Evolutionary conservation across 2,329 filamentous ascomycete species (phyloP), one percentile per base, ranked within the genome.

Genomic region (Chaetomiaceae sp.): DNA sequence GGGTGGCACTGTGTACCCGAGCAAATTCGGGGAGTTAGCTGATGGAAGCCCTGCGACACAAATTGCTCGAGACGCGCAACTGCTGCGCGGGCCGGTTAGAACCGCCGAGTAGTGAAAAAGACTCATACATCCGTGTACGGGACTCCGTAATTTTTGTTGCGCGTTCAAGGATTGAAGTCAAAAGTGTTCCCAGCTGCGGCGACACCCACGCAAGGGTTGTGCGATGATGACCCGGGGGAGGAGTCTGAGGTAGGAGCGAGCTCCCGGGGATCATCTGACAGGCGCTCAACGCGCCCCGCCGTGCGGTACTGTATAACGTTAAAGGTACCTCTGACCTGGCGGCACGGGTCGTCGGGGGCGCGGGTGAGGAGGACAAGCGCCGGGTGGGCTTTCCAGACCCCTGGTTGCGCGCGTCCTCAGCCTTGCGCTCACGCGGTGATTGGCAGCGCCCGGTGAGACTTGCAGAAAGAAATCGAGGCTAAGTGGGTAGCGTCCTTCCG

Each of bases 391-490:
- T 24, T 5, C 22, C 22, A 5, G 12, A n/a, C 6, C 35, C 18
- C 19, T 6, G 37, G 17, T 35, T 35, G 18, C 19, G 41, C 19
- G 24, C 15, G 30, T n/a, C n/a, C 34, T 17, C 38, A 48, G 18
- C 34, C 41, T 27, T 44, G 41, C 19, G 19, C 29, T 40, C 22
- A 18, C 24, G 26, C n/a, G 20, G 30, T 32, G 38, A 43, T 49
- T 52, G 43, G 43, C 35, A 47, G 33, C 17, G 44, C 32, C 33
- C 38, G 37, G 43, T 37, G 33, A 47, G 50, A 52, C 50, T 11
- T 52, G 47, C 50, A 52, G 47, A 33, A 50, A 22, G 34, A 19
- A 20, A 52, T 52, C 50, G 47, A 48, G 27, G 40, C 37, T 29
- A 47, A 39, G 29, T 37, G 37, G 26, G n/a, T 32, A 33, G 6